These are phyloP conservation scores for Pseudodiploospora longispora DNA, from an alignment of 2,329 filamentous ascomycete species.

Conservation along the genomic window DNA sequence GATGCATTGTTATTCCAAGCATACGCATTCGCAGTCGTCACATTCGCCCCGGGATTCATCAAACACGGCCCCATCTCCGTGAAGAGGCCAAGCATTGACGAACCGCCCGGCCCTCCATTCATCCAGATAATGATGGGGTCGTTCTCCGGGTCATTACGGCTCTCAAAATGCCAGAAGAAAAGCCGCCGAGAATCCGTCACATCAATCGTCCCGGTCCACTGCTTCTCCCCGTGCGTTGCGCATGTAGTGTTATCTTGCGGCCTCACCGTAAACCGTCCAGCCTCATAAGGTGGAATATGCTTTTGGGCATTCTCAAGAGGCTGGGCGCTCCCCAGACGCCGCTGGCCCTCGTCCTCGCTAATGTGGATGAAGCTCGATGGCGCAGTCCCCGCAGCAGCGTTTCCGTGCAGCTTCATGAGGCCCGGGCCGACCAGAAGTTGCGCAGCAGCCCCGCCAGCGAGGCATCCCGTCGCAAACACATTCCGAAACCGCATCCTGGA, in stretches of 20 bases:
- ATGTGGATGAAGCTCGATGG: background rate
- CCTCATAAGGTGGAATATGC: conserved; percentile 5
- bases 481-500: background rate
- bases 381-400: background rate
- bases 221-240: conserved; percentile 10
- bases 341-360: background rate
- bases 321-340: too few species aligned
- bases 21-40: conserved; percentile 9
- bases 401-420: background rate
- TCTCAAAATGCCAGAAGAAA: conserved; percentile 20
- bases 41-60: conserved; percentile 3
- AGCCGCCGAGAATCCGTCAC: conserved; percentile 11
- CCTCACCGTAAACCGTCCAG: conserved; percentile 8
- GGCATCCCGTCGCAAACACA: background rate
- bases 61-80: conserved; percentile 12
- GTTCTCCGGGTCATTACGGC: conserved; percentile 15
- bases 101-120: conserved; percentile 16
- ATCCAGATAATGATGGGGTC: conserved; percentile 41
- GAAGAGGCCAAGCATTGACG: conserved; percentile 10
- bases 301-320: background rate
- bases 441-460: background rate
- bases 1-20: conserved; percentile 17
- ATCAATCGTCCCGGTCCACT: conserved; percentile 15
- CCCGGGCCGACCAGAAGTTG: background rate
- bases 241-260: conserved; percentile 9